These are phyloP conservation scores for Logfia minima DNA, from an alignment of 129 eudicot genomes.

Conservation along the genomic window DNA sequence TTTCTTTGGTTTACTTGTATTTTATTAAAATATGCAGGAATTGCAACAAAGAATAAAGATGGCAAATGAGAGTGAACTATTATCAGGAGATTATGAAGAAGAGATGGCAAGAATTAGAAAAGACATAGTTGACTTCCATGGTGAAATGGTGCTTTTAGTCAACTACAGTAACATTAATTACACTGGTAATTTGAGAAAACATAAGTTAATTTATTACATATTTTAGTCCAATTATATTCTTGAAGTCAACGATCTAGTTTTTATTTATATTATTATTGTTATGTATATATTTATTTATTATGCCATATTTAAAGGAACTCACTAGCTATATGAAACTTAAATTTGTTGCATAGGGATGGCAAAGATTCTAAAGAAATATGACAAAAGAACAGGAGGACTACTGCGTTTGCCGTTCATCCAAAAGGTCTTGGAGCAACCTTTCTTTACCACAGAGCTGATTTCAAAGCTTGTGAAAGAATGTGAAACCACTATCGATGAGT, in stretches of 20 bases:
- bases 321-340: not conserved
- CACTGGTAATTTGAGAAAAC: constrained; percentile 51
- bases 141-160: constrained; percentile 91
- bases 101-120: constrained; percentile 65
- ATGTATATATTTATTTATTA: not conserved
- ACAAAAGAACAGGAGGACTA: constrained; percentile 83
- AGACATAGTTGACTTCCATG: constrained; percentile 87
- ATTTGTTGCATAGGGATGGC: constrained; percentile 58
- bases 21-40: constrained; percentile 48
- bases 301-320: not conserved
- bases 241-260: not conserved
- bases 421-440: constrained; percentile 74
- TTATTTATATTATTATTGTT: not conserved
- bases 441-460: constrained; percentile 74
- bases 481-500: constrained; percentile 59
- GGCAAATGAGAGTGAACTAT: constrained; percentile 47
- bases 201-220: not conserved
- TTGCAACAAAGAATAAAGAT: constrained; percentile 70
- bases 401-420: constrained; percentile 70
- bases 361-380: constrained; percentile 84
- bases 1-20: not conserved
- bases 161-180: constrained; percentile 85
- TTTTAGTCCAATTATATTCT: constrained; percentile 2
- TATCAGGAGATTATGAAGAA: constrained; percentile 48
- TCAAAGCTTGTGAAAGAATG: constrained; percentile 84